Conservation (phyloP, 2,329 filamentous ascomycete genomes). For the Penicillium sp. region DNA sequence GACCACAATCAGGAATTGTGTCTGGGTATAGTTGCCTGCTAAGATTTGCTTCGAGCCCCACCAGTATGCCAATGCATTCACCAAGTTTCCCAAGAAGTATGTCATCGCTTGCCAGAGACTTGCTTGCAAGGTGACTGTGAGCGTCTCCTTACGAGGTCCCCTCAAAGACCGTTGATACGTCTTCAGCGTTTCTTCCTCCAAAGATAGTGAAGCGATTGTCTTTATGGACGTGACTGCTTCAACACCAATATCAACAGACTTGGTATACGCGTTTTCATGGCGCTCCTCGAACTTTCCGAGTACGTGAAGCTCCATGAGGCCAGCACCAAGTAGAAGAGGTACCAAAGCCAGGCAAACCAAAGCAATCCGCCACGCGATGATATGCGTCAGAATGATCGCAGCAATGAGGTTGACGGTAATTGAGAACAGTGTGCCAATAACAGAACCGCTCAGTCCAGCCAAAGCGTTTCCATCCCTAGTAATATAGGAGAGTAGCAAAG, state of each 20-base stretch:
- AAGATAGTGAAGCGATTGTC: constrained; percentile 56
- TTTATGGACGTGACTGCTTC: constrained; percentile 59
- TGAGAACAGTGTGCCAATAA: constrained; percentile 71
- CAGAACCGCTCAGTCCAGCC: constrained; percentile 71
- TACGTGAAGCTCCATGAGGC: constrained; percentile 69
- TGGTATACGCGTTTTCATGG: constrained; percentile 56
- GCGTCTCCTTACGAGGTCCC: constrained; percentile 55
- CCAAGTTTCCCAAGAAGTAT: constrained; percentile 62
- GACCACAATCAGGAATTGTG: constrained; percentile 76
- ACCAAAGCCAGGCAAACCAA: constrained; percentile 72
- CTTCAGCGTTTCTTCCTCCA: constrained; percentile 55
- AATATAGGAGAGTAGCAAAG: constrained; percentile 68
- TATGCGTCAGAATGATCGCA: constrained; percentile 70
- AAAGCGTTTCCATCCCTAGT: constrained; percentile 71
- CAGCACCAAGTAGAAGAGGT: constrained; percentile 70
- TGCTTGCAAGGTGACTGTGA: constrained; percentile 53
- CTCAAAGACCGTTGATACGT: constrained; percentile 52
- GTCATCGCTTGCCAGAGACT: constrained; percentile 53
- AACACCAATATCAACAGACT: constrained; percentile 56
- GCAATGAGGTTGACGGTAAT: constrained; percentile 71
- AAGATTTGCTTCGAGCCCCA: constrained; percentile 76
- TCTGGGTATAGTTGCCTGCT: constrained; percentile 66
- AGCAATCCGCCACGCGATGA: constrained; percentile 77
- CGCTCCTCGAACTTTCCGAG: constrained; percentile 64
- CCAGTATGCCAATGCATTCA: constrained; percentile 79